Base-by-base conservation (phyloP, 768 basidiomycete genomes). In the Leccinum truebloodii region DNA sequence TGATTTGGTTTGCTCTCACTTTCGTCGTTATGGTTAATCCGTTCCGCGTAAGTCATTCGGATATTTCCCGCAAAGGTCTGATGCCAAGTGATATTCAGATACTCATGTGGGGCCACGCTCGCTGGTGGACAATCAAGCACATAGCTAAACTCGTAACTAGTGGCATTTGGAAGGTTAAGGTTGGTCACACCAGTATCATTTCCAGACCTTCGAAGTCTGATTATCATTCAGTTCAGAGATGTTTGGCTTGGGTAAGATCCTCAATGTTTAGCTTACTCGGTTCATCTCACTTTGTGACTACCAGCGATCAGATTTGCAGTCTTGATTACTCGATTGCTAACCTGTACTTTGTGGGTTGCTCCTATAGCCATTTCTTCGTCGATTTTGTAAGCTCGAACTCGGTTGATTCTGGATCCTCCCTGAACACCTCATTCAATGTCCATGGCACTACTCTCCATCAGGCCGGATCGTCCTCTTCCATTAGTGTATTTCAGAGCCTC, bases 231-330 rank as follows among this genome's bases (percentile, higher is more conserved):
- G 86, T 94, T 94, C 69, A 77, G 86, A 7, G 90, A 92, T 79
- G 92, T 92, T 85, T 94, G 92, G 92, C 79, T 93, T 73, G 92
- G 89, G 89, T 90, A 71, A 51, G 82, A 67, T 28, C 34, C 22
- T 6, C 12, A 48, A 44, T 10, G 22, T 5, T 37, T 57, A 6
- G 55, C 34, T 16, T 4, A 28, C 30, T 8, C 34, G 5, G 35
- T 0, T 48, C n/a, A 26, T 59, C 60, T 59, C 37, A 59, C 13
- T n/a, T 30, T 26, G 24, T 50, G 28, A 12, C 24, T 32, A 22
- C 37, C 66, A 92, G 90, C 13, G 92, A 94, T 65, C 91, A 93
- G 64, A 81, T 90, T 66, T 90, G 89, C 75, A 92, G 89, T 63
- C 78, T 97, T 35, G 71, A 80, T 3, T 95, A 89, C 75, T 83